Evolutionary conservation across 2,329 filamentous ascomycete species (phyloP), one percentile per base, ranked within the genome.

Genomic region (Rhexocercosporidium sp.): DNA sequence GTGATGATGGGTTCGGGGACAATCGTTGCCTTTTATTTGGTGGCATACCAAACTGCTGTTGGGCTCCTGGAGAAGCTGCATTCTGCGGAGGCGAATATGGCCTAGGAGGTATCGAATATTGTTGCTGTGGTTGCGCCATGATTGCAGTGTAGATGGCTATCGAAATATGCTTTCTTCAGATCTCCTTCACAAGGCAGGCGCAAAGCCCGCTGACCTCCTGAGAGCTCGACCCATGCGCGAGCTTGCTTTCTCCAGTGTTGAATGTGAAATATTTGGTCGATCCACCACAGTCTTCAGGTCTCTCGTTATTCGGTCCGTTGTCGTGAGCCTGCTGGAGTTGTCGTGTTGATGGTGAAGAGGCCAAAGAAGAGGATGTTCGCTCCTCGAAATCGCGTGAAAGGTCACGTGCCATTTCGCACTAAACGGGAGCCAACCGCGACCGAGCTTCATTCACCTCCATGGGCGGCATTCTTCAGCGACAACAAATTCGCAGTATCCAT

Each of bases 21-120:
- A 92, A 81, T 65, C 88, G 90, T 77, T 86, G 90, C 77, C 92
- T 87, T 81, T 96, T 95, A 67, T 86, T 87, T 18, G 92, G 89
- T 59, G 91, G 91, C 59, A 90, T 86, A 67, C 79, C 76, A 73
- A 79, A 90, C 53, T 84, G 80, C 70, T 86, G 85, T 84, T 84
- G 82, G 25, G 85, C 81, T 59, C 82, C 85, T 53, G 90, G 88
- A 27, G 90, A 90, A 27, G 88, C 85, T 41, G 85, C 84, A 59
- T 84, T 84, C 66, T 87, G 89, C 34, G 86, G 84, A 72, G 88
- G 88, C 69, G 89, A 90, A 78, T 87, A 92, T 63, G 83, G 81
- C 71, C 84, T 83, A 65, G 84, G 83, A 61, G 84, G 81, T 72
- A 77, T 78, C 65, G 76, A 77, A 69, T 78, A 78, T 60, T 74